These are phyloP conservation scores for Penicillium argentinense DNA, from an alignment of 495 filamentous ascomycete species.

Conservation along the genomic window DNA sequence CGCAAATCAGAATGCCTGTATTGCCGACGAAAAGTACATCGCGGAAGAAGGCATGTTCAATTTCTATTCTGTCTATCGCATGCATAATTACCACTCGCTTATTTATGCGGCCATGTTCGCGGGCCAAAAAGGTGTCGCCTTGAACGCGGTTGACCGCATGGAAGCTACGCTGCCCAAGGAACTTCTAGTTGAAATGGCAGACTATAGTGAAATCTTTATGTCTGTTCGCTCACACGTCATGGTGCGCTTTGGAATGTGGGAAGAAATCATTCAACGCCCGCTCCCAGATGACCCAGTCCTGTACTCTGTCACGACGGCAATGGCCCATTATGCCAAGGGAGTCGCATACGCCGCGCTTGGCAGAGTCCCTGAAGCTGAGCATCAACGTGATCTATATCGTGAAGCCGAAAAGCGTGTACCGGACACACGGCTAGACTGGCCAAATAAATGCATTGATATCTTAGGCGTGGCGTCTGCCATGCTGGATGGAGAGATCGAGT, in stretches of 20 bases:
- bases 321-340: conserved; percentile 60
- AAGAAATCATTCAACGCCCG: conserved; percentile 49
- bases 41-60: conserved; percentile 46
- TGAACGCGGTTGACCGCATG: conserved; percentile 50
- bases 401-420: conserved; percentile 48
- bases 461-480: conserved; percentile 57
- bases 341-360: conserved; percentile 59
- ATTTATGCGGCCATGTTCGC: conserved; percentile 72
- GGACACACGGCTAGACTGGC: conserved; percentile 49
- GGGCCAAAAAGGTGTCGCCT: conserved; percentile 49
- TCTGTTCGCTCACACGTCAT: conserved; percentile 60
- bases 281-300: conserved; percentile 51
- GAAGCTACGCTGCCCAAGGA: conserved; percentile 55
- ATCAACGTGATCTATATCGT: conserved; percentile 42
- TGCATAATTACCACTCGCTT: conserved; percentile 62
- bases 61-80: conserved; percentile 66
- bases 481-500: conserved; percentile 67
- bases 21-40: conserved; percentile 59
- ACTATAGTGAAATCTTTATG: conserved; percentile 63
- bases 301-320: conserved; percentile 59
- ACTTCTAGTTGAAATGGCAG: conserved; percentile 60
- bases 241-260: conserved; percentile 64
- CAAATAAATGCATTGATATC: conserved; percentile 59
- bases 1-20: conserved; percentile 56
- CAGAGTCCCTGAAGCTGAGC: conserved; percentile 42